These are phyloP conservation scores for Mercurialis annua DNA, from an alignment of 345 rosid genomes.

Conservation along the genomic window DNA sequence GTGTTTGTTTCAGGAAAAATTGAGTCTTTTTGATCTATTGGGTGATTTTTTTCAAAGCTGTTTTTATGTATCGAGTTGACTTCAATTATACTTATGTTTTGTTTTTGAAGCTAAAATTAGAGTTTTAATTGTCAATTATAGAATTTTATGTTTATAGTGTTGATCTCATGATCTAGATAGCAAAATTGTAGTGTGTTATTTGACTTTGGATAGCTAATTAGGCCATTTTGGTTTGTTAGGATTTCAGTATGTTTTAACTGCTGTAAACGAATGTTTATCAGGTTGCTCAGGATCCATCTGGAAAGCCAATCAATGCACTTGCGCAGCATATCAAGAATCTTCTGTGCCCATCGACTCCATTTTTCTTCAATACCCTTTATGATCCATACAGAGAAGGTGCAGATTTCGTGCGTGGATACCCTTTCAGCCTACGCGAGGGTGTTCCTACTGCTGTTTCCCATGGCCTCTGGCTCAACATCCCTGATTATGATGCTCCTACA, in stretches of 20 bases:
- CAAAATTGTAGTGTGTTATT: no score
- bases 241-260: background rate
- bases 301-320: conserved; percentile 75
- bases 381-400: conserved; percentile 90
- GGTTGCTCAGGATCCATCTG: conserved; percentile 93
- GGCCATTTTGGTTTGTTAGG: background rate
- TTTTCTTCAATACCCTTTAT: conserved; percentile 92
- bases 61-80: background rate
- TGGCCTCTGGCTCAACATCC: conserved; percentile 98
- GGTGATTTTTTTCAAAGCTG: background rate
- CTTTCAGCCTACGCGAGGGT: conserved; percentile 94
- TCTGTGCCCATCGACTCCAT: conserved; percentile 79
- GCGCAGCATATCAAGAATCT: conserved; percentile 96
- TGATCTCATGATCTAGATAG: background rate
- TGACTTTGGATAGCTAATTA: background rate
- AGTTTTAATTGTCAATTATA: no score
- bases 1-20: background rate
- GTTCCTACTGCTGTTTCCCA: conserved; percentile 92
- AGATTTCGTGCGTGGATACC: conserved; percentile 96
- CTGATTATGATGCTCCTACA: conserved; percentile 98
- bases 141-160: background rate
- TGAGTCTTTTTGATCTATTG: background rate
- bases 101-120: no score
- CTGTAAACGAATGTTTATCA: conserved; percentile 18
- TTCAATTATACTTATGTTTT: background rate